Evolutionary conservation across 306 rosid species (phyloP), one percentile per base, ranked within the genome.

Genomic region (Astragalus glycyphyllos): DNA sequence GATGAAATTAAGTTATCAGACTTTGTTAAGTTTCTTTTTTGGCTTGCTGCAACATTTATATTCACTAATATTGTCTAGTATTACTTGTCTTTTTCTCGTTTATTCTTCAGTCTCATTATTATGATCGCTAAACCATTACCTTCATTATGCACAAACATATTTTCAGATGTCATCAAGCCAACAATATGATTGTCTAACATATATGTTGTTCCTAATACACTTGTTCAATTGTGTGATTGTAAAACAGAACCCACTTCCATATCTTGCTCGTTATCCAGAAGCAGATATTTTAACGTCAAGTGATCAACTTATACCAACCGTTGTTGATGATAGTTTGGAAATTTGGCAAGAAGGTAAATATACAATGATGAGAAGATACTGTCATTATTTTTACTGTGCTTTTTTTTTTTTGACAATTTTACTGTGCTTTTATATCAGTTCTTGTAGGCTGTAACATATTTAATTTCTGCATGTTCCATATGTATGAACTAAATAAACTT

Each of bases 241-340:
- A 76, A 60, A 61, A 81, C 97, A 94, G 99, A 82, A 94, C 68
- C 99, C 99, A 2, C 96, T 94, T 78, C 99, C 96, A 46, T 94
- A 87, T 81, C 92, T 94, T 75, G 90, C 96, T 78, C 97, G 91
- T 20, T 89, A 84, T 81, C 96, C 96, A 11, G 88, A 14, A 50
- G 97, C 99, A 73, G 99, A 90, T 84, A 86, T 91, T 85, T 86
- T 94, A 71, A 91, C 97, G 71, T 91, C 99, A 35, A 90, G 88
- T 63, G 99, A 94, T 84, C 95, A 87, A 79, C 89, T 94, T 59
- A 74, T 83, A 48, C 99, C 97, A 46, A 94, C 99, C 31, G 95
- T 91, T 57, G 77, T 84, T 9, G 99, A 94, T 86, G 99, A 94
- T 74, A 84, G 89, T 50, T 77, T 94, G 72, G 99, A 94, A 74